A percentile compares a stretch with the other conserved stretches of the same genome.
phyloP scores from a whole-genome alignment of 768 basidiomycete species.

The Trametes cubensis region DNA sequence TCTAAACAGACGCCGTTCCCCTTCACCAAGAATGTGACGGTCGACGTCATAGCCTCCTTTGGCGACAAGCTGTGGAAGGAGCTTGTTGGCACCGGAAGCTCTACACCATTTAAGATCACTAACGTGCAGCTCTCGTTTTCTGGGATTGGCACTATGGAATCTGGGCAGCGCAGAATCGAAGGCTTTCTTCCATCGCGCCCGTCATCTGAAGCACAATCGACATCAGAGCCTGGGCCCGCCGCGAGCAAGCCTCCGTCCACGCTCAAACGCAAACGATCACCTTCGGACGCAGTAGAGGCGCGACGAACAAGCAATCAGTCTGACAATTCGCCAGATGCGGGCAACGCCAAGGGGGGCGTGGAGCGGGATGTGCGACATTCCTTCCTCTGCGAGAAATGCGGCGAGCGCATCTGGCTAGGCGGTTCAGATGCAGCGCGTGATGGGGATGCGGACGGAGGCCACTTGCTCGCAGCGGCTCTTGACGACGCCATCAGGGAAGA shows the following conservation, averaged over 20 bases:
- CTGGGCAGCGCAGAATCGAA: slow-evolving; percentile 86
- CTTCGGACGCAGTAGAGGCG: background rate
- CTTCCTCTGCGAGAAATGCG: slow-evolving; percentile 64
- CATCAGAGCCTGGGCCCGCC: background rate
- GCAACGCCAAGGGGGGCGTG: too few relatives aligned
- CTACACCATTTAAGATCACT: slow-evolving; percentile 61
- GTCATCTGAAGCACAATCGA: slow-evolving; percentile 29
- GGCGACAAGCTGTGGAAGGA: slow-evolving; percentile 89
- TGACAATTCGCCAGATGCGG: too few relatives aligned
- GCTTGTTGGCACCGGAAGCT: slow-evolving; percentile 58
- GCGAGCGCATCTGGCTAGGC: slow-evolving; percentile 45
- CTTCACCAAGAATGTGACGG: slow-evolving; percentile 70
- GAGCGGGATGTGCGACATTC: slow-evolving; percentile 32
- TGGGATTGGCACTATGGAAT: slow-evolving; percentile 73
- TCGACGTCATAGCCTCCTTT: slow-evolving; percentile 73
- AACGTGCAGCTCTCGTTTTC: slow-evolving; percentile 74
- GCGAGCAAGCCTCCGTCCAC: slow-evolving; percentile 10
- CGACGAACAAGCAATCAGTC: background rate
- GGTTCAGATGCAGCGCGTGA: slow-evolving; percentile 23
- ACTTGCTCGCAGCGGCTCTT: slow-evolving; percentile 29
- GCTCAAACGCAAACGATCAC: slow-evolving; percentile 17
- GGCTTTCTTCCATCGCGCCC: slow-evolving; percentile 64
- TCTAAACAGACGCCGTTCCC: slow-evolving; percentile 91
- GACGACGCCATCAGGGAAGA: slow-evolving; percentile 34
- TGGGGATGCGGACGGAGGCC: slow-evolving; percentile 32